These are phyloP conservation scores for Ustilago tritici DNA, from an alignment of 1,284 basidiomycete species.

Conservation along the genomic window DNA sequence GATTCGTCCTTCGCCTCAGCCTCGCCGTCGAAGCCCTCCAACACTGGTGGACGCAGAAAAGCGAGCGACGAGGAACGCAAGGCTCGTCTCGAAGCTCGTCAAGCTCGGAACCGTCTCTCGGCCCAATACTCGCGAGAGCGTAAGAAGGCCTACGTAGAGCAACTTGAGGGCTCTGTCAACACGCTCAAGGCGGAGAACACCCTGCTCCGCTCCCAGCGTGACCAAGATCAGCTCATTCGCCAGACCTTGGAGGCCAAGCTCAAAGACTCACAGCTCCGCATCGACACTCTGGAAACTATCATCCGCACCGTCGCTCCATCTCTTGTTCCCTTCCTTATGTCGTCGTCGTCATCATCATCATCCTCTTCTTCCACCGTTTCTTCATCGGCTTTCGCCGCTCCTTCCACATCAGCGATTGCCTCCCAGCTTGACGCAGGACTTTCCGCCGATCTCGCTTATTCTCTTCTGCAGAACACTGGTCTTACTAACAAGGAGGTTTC, in stretches of 20 bases:
- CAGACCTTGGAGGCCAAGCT: conserved; percentile 47
- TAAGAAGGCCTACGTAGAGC: conserved; percentile 64
- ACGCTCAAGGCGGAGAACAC: conserved; percentile 53
- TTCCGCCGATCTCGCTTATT: conserved; percentile 31
- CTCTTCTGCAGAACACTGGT: conserved; percentile 34
- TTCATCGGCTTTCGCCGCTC: conserved; percentile 25
- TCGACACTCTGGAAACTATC: conserved; percentile 54
- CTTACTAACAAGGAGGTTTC: conserved; percentile 33
- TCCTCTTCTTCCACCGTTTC: conserved; percentile 16
- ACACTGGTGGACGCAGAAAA: conserved; percentile 31
- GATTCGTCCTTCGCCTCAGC: conserved; percentile 18
- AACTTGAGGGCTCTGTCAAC: conserved; percentile 57
- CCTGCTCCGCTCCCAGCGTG: conserved; percentile 25
- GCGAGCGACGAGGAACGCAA: conserved; percentile 63
- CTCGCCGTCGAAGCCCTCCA: conserved; percentile 36
- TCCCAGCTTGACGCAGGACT: conserved; percentile 33
- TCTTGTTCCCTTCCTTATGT: conserved; percentile 29
- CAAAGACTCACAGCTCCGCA: conserved; percentile 42
- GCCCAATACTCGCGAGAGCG: conserved; percentile 66
- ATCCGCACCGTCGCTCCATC: conserved; percentile 46
- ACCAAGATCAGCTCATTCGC: conserved; percentile 29
- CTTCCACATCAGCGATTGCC: conserved; percentile 30
- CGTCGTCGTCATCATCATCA: conserved; percentile 30
- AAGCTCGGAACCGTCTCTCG: conserved; percentile 66
- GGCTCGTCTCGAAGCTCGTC: conserved; percentile 64